phyloP scores from a whole-genome alignment of 2,329 filamentous ascomycete species.

The Verticillium tricorpus region DNA sequence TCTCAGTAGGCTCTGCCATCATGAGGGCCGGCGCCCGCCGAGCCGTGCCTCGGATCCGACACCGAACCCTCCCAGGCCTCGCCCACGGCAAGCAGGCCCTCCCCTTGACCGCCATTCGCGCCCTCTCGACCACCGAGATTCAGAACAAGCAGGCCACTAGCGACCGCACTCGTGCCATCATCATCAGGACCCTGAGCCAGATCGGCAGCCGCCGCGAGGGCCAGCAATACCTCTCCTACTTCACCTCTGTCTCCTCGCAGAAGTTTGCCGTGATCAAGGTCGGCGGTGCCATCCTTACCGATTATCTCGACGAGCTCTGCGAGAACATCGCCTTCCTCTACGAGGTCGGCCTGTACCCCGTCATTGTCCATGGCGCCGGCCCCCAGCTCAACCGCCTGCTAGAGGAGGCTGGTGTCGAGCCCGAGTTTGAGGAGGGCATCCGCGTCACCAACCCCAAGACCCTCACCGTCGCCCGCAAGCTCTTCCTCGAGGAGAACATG shows the following conservation, averaged over 20 bases:
- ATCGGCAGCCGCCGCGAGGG: constrained; percentile 95
- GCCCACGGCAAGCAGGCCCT: neutral
- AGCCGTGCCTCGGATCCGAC: constrained; percentile 26
- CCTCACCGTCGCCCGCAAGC: constrained; percentile 79
- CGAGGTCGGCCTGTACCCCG: constrained; percentile 89
- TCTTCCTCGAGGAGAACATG: constrained; percentile 94
- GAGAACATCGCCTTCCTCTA: constrained; percentile 87
- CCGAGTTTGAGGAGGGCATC: constrained; percentile 94
- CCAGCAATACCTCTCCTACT: constrained; percentile 95
- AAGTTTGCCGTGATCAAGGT: constrained; percentile 99
- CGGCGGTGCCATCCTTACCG: constrained; percentile 90
- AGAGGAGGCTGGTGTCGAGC: constrained; percentile 86
- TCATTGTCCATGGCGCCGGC: constrained; percentile 92
- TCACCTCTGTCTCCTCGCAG: constrained; percentile 93
- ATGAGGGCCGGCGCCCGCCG: constrained; percentile 40
- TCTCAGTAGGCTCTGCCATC: constrained; percentile 36
- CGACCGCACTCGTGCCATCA: constrained; percentile 69
- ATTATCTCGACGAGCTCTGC: constrained; percentile 88
- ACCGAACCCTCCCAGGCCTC: constrained; percentile 13
- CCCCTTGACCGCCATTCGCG: constrained; percentile 17
- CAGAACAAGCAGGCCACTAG: constrained; percentile 33
- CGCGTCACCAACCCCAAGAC: constrained; percentile 95
- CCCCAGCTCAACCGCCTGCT: constrained; percentile 92
- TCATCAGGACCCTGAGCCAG: constrained; percentile 88
- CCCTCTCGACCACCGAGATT: constrained; percentile 25